Evolutionary conservation across 371 early-diverging fungal genomes (phyloP).

Genomic region (Lichtheimia corymbifera): DNA sequence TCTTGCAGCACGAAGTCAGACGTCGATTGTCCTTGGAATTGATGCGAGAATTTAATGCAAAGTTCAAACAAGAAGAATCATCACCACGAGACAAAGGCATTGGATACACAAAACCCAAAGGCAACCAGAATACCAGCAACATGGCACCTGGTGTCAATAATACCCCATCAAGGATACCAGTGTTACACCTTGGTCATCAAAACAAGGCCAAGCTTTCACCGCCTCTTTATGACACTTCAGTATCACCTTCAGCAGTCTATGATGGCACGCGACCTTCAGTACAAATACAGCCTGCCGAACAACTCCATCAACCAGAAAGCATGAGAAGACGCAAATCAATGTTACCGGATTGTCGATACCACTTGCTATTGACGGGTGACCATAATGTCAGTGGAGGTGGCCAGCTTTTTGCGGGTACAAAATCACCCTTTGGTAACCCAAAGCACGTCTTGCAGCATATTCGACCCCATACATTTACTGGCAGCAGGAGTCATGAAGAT

Average conservation of each 20-base stretch:
- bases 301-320: neutral
- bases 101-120: neutral
- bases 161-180: constrained; percentile 44
- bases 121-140: neutral
- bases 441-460: no score
- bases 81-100: no score
- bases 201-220: constrained; percentile 15
- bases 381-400: neutral
- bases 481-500: neutral
- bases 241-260: neutral
- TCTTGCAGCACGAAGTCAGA: constrained; percentile 30
- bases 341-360: constrained; percentile 13
- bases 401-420: neutral
- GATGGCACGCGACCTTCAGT: constrained; percentile 1
- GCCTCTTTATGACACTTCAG: constrained; percentile 12
- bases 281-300: neutral
- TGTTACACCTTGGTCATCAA: constrained; percentile 16
- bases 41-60: constrained; percentile 35
- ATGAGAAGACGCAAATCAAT: constrained; percentile 5
- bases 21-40: constrained; percentile 41
- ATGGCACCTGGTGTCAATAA: constrained; percentile 16
- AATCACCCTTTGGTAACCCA: no score
- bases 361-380: neutral
- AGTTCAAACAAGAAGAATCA: constrained; percentile 20
- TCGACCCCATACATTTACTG: neutral